phyloP scores from a whole-genome alignment of 192 early-diverging fungal genomes.

The Thamnidium elegans region DNA sequence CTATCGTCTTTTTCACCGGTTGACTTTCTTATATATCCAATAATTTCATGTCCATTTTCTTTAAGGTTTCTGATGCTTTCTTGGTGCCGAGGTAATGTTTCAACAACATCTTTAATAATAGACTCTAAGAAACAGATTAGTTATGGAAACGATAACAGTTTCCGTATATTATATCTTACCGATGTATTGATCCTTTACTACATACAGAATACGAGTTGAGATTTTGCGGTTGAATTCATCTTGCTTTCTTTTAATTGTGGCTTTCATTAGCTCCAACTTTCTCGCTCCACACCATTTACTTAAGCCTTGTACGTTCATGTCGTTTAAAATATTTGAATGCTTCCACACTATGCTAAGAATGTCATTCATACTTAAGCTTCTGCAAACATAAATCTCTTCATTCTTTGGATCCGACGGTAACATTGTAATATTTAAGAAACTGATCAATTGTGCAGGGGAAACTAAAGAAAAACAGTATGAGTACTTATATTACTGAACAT shows the following conservation, averaged over 20 bases:
- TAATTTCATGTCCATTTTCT: conserved; percentile 7
- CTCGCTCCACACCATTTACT: conserved; percentile 3
- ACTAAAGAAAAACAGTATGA: no score
- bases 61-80: conserved; percentile 10
- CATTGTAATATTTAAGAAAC: no score
- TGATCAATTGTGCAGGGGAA: no score
- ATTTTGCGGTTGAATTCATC: conserved; percentile 10
- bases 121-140: conserved; percentile 5
- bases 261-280: conserved; percentile 6
- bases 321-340: no score
- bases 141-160: conserved; percentile 7
- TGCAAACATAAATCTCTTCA: no score
- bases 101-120: conserved; percentile 10
- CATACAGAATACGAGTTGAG: conserved; percentile 6
- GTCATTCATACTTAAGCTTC: no score
- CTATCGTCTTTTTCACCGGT: conserved; percentile 4
- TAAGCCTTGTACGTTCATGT: neutral
- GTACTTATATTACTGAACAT: no score
- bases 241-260: conserved; percentile 10
- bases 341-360: no score
- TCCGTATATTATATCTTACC: conserved; percentile 10
- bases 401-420: no score
- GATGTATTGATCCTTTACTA: conserved; percentile 14
- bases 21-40: conserved; percentile 7
- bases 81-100: conserved; percentile 12